Percentiles rank a stretch among this genome's conserved stretches.
These are phyloP conservation scores for Jamesozyma rosinii DNA, from an alignment of 805 yeast species.

Conservation along the genomic window DNA sequence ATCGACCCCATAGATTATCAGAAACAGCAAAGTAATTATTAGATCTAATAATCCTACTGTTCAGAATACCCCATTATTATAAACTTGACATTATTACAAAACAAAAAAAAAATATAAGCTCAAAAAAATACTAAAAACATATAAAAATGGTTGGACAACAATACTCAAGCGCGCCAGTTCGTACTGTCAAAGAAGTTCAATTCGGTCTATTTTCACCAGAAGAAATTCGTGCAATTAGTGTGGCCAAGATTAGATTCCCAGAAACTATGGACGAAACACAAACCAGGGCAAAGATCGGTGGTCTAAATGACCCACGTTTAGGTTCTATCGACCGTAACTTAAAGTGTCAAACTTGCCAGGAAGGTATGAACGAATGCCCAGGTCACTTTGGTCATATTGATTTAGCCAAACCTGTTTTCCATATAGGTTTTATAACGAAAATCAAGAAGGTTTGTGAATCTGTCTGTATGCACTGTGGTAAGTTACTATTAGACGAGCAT, in stretches of 20 bases:
- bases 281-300: slow-evolving; percentile 91
- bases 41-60: not conserved
- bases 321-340: slow-evolving; percentile 96
- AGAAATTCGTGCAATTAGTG: slow-evolving; percentile 93
- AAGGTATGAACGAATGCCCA: slow-evolving; percentile 98
- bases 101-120: slow-evolving; percentile 4
- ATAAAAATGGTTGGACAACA: slow-evolving; percentile 50
- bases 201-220: slow-evolving; percentile 97
- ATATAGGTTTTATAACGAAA: slow-evolving; percentile 87
- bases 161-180: slow-evolving; percentile 95
- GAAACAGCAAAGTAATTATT: not conserved
- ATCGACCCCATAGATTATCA: not conserved
- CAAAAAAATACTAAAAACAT: slow-evolving; percentile 2
- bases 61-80: not conserved
- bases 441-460: slow-evolving; percentile 93
- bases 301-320: slow-evolving; percentile 90
- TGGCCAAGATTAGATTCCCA: slow-evolving; percentile 95
- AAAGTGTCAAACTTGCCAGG: slow-evolving; percentile 98
- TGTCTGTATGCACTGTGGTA: slow-evolving; percentile 98
- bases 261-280: slow-evolving; percentile 99
- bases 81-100: not conserved
- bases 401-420: slow-evolving; percentile 96
- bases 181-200: slow-evolving; percentile 96
- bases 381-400: slow-evolving; percentile 99
- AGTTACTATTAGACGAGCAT: slow-evolving; percentile 73